A percentile compares a stretch with the other conserved stretches of the same genome.
Evolutionary conservation across 768 basidiomycete genomes (phyloP).

Genomic region (Macrolepiota albuminosa): DNA sequence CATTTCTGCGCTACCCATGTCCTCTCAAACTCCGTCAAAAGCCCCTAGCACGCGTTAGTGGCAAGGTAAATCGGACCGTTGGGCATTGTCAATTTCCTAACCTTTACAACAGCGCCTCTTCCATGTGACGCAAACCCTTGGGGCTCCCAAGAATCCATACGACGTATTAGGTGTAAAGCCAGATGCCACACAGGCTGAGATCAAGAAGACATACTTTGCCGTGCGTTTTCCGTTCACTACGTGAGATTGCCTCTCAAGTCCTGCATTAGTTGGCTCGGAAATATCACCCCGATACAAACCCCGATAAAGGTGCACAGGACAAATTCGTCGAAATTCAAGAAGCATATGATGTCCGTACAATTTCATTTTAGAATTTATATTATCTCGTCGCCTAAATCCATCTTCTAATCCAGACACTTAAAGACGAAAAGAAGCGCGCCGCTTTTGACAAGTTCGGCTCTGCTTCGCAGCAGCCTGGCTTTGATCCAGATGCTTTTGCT

Average conservation of each 20-base stretch:
- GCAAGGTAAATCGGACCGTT: slow-evolving; percentile 34
- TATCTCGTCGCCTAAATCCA: slow-evolving; percentile 1
- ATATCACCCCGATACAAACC: slow-evolving; percentile 97
- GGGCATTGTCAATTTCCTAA: slow-evolving; percentile 6
- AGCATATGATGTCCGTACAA: slow-evolving; percentile 80
- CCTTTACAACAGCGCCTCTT: slow-evolving; percentile 56
- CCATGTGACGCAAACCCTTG: slow-evolving; percentile 59
- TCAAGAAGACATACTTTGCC: slow-evolving; percentile 96
- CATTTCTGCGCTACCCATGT: slow-evolving; percentile 34
- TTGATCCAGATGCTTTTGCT: slow-evolving; percentile 84
- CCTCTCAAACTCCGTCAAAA: slow-evolving; percentile 21
- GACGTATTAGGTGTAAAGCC: slow-evolving; percentile 82
- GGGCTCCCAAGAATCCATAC: slow-evolving; percentile 80
- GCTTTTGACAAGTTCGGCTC: slow-evolving; percentile 91
- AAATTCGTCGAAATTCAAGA: slow-evolving; percentile 96
- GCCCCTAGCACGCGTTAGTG: slow-evolving; percentile 23
- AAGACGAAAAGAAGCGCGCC: slow-evolving; percentile 91
- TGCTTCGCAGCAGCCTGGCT: slow-evolving; percentile 89
- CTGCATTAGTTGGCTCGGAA: slow-evolving; percentile 84
- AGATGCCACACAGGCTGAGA: slow-evolving; percentile 80
- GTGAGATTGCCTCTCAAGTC: slow-evolving; percentile 10
- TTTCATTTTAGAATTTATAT: neutral
- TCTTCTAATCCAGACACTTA: slow-evolving; percentile 60
- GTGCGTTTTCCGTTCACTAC: slow-evolving; percentile 42
- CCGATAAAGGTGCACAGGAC: slow-evolving; percentile 83